These are phyloP conservation scores for Staphylotrichum tortipilum DNA, from an alignment of 495 filamentous ascomycete species.

Conservation along the genomic window DNA sequence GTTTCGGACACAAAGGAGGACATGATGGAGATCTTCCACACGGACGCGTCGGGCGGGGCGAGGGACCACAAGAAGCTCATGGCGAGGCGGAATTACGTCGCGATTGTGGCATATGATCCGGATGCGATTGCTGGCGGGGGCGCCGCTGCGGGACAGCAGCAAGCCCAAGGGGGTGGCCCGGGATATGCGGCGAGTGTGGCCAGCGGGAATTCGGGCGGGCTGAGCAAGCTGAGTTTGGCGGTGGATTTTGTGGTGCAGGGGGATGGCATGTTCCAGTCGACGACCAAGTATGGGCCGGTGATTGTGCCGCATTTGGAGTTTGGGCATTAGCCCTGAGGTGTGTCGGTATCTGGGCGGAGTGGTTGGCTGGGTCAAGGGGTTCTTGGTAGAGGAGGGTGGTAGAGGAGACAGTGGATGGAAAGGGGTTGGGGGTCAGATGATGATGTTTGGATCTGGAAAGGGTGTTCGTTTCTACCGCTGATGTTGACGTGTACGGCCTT, in stretches of 20 bases:
- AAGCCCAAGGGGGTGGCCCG: slow-evolving; percentile 24
- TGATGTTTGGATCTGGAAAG: too few species aligned
- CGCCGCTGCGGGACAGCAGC: slow-evolving; percentile 26
- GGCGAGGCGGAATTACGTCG: slow-evolving; percentile 89
- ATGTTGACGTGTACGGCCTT: too few species aligned
- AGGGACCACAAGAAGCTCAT: slow-evolving; percentile 85
- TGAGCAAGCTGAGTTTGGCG: slow-evolving; percentile 75
- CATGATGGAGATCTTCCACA: slow-evolving; percentile 98
- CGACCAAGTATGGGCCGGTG: slow-evolving; percentile 95
- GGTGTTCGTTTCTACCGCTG: too few species aligned
- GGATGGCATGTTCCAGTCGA: slow-evolving; percentile 64
- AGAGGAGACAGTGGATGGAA: background rate
- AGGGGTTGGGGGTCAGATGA: background rate
- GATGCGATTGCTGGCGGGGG: slow-evolving; percentile 44
- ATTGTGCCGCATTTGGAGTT: slow-evolving; percentile 89
- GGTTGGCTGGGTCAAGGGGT: background rate
- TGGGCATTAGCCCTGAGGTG: slow-evolving; percentile 42
- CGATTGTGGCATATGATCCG: slow-evolving; percentile 86
- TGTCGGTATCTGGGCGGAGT: background rate
- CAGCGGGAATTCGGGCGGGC: slow-evolving; percentile 21
- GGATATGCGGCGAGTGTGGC: slow-evolving; percentile 23
- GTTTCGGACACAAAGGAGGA: slow-evolving; percentile 92
- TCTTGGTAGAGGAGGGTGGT: background rate
- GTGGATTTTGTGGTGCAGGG: slow-evolving; percentile 97
- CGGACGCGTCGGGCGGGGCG: slow-evolving; percentile 68